A percentile compares a stretch with the other conserved stretches of the same genome.
Conservation (phyloP, 1,284 basidiomycete genomes). For the Ceratorhiza oryzae-sativae region DNA sequence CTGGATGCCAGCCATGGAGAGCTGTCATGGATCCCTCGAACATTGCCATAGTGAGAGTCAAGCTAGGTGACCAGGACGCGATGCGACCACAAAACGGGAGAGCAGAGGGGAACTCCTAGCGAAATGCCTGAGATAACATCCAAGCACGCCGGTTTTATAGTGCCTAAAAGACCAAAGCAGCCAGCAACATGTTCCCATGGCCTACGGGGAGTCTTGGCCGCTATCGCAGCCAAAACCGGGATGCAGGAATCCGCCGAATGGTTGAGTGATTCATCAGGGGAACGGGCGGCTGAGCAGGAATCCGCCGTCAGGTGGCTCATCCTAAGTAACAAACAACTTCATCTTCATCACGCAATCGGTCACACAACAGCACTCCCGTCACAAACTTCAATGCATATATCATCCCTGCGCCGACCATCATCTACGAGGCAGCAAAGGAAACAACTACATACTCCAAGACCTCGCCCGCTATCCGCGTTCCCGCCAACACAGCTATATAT, state of each 20-base stretch:
- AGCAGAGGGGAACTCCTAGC: too few relatives aligned
- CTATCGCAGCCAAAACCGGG: background rate
- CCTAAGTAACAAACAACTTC: too few relatives aligned
- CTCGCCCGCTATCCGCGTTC: background rate
- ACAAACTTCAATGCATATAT: conserved; percentile 2
- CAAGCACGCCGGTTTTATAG: too few relatives aligned
- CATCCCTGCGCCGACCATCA: background rate
- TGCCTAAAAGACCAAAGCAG: too few relatives aligned
- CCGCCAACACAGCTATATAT: background rate
- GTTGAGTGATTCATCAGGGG: background rate
- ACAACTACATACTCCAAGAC: background rate
- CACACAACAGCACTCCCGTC: background rate
- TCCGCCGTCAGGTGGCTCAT: background rate
- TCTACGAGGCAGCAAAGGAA: background rate
- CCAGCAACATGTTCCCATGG: background rate
- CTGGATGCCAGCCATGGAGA: conserved; percentile 57
- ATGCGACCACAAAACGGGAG: too few relatives aligned
- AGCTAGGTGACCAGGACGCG: too few relatives aligned
- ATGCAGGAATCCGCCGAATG: conserved; percentile 1
- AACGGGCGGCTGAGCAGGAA: background rate
- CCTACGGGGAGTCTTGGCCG: background rate
- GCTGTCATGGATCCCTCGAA: conserved; percentile 32
- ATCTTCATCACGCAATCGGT: background rate
- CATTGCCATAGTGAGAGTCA: background rate
- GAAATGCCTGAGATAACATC: too few relatives aligned